These are phyloP conservation scores for Fusarium sp. DNA, from an alignment of 2,329 filamentous ascomycete genomes.

Conservation along the genomic window DNA sequence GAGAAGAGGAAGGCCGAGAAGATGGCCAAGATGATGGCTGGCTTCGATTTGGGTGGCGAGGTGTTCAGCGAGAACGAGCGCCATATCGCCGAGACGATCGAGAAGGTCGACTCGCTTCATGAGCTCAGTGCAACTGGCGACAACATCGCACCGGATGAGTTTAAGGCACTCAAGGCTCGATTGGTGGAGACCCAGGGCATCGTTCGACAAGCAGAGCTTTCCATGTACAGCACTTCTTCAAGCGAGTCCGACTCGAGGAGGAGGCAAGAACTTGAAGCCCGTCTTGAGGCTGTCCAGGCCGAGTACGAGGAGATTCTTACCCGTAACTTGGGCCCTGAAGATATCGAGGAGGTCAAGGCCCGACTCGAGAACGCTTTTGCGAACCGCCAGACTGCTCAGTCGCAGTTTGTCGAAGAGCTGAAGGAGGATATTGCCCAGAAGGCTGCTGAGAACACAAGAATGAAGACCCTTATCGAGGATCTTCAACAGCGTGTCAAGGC, in stretches of 20 bases:
- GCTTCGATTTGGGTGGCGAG: slow-evolving; percentile 92
- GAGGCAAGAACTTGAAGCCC: slow-evolving; percentile 79
- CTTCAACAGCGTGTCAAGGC: slow-evolving; percentile 78
- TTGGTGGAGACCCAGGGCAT: slow-evolving; percentile 92
- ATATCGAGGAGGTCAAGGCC: slow-evolving; percentile 85
- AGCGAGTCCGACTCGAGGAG: slow-evolving; percentile 73
- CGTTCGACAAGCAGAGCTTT: slow-evolving; percentile 90
- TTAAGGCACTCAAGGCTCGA: slow-evolving; percentile 78
- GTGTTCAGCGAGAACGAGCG: slow-evolving; percentile 94
- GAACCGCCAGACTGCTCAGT: slow-evolving; percentile 77
- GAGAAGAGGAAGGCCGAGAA: slow-evolving; percentile 98
- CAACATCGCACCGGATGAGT: slow-evolving; percentile 80
- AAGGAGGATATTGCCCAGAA: slow-evolving; percentile 80
- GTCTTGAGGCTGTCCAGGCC: slow-evolving; percentile 76
- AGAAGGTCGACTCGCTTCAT: slow-evolving; percentile 81
- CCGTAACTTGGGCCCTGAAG: slow-evolving; percentile 78
- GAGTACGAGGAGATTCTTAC: slow-evolving; percentile 87
- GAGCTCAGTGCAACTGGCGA: slow-evolving; percentile 82
- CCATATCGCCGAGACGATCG: slow-evolving; percentile 83
- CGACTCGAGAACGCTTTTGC: slow-evolving; percentile 80
- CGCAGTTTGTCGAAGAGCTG: slow-evolving; percentile 78
- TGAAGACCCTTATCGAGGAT: slow-evolving; percentile 83
- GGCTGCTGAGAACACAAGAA: slow-evolving; percentile 81
- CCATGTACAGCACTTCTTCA: slow-evolving; percentile 75
- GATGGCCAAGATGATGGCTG: slow-evolving; percentile 99